Conservation (phyloP, 2,329 filamentous ascomycete genomes). For the Pseudocercospora fijiensis region DNA sequence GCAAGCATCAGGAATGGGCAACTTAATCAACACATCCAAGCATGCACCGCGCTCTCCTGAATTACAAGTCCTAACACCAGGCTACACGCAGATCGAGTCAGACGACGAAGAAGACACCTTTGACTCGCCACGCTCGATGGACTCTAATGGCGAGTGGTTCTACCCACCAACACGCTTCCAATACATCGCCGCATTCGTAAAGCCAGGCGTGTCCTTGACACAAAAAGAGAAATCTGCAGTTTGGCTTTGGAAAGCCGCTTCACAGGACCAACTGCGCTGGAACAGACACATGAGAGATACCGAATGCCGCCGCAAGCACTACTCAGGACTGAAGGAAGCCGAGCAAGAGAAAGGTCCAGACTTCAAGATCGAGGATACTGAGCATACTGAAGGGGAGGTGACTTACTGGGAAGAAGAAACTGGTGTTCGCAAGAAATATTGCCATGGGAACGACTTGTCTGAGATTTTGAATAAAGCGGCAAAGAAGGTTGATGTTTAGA, state of each 20-base stretch:
- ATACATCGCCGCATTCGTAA: conserved; percentile 24
- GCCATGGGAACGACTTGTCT: conserved; percentile 24
- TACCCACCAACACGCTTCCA: conserved; percentile 26
- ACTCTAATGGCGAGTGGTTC: conserved; percentile 22
- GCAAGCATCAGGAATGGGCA: not conserved
- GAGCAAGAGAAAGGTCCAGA: conserved; percentile 6
- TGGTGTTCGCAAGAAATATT: conserved; percentile 22
- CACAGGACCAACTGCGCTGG: conserved; percentile 25
- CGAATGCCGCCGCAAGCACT: conserved; percentile 1
- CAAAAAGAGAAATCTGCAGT: conserved; percentile 24
- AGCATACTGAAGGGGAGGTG: conserved; percentile 13
- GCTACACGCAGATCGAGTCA: not conserved
- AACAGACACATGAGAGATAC: conserved; percentile 15
- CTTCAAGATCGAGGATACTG: conserved; percentile 12
- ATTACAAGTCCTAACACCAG: not conserved
- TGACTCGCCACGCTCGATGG: conserved; percentile 19
- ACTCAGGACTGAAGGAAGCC: not conserved
- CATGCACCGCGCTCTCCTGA: not conserved
- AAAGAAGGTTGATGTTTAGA: not conserved
- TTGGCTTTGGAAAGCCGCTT: conserved; percentile 27
- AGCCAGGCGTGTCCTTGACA: conserved; percentile 21
- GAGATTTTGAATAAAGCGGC: conserved; percentile 11
- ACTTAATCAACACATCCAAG: not conserved
- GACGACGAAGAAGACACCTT: not conserved
- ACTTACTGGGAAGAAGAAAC: conserved; percentile 13